These are phyloP conservation scores for Sarocladium strictum DNA, from an alignment of 2,329 filamentous ascomycete genomes.

Conservation along the genomic window DNA sequence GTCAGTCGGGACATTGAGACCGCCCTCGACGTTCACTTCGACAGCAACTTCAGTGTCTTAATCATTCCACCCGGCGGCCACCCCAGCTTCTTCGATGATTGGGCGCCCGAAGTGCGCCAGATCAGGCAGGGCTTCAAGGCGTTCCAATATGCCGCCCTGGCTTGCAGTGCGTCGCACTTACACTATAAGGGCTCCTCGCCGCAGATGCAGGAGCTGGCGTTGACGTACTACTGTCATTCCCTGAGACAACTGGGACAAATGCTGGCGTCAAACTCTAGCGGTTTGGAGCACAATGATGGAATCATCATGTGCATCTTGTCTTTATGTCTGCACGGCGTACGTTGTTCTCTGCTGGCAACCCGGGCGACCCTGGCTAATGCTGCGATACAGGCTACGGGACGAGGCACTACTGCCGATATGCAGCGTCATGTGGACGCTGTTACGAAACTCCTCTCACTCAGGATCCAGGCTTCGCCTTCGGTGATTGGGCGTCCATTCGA, in stretches of 20 bases:
- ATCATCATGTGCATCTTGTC: constrained; percentile 17
- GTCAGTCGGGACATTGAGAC: constrained; percentile 14
- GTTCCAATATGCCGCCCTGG: constrained; percentile 23
- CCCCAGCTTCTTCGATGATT: constrained; percentile 21
- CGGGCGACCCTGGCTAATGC: neutral
- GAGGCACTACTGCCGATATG: neutral
- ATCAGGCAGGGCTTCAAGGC: constrained; percentile 21
- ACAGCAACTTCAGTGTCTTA: constrained; percentile 16
- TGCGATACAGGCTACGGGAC: neutral
- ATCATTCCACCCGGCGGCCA: constrained; percentile 23
- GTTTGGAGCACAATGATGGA: constrained; percentile 16
- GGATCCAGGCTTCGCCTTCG: neutral
- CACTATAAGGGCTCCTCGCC: constrained; percentile 14
- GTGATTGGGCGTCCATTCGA: constrained; percentile 1
- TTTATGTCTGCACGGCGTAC: neutral
- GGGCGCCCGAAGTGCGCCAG: constrained; percentile 22
- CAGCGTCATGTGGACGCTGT: neutral
- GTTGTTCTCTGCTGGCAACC: neutral
- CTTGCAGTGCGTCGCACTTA: constrained; percentile 20
- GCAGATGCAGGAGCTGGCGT: constrained; percentile 16
- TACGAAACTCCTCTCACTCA: neutral
- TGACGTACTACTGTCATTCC: constrained; percentile 18
- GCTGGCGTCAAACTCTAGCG: constrained; percentile 8
- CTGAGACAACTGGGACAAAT: constrained; percentile 16
- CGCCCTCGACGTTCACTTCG: constrained; percentile 16